These are phyloP conservation scores for Letharia columbiana DNA, from an alignment of 495 filamentous ascomycete species.

Conservation along the genomic window DNA sequence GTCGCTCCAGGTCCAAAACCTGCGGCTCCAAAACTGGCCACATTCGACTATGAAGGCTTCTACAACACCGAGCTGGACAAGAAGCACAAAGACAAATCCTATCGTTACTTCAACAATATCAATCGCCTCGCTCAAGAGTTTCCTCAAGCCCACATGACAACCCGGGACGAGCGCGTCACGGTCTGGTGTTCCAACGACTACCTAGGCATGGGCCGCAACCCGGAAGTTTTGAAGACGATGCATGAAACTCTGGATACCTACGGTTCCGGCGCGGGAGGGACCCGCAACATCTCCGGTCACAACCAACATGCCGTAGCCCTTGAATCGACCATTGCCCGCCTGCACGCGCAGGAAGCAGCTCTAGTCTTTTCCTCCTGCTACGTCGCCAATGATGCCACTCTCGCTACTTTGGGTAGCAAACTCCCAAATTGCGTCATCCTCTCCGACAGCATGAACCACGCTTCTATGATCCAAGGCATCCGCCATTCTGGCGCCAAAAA, in stretches of 20 bases:
- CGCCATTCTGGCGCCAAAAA: constrained; percentile 94
- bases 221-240: constrained; percentile 79
- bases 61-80: constrained; percentile 84
- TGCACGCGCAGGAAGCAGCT: constrained; percentile 86
- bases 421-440: constrained; percentile 92
- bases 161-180: constrained; percentile 77
- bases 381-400: constrained; percentile 95
- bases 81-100: constrained; percentile 99
- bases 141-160: constrained; percentile 84
- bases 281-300: constrained; percentile 94
- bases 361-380: constrained; percentile 96
- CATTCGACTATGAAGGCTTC: constrained; percentile 86
- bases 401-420: constrained; percentile 92
- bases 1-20: constrained; percentile 35
- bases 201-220: constrained; percentile 92
- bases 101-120: constrained; percentile 99
- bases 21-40: constrained; percentile 39
- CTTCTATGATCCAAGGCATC: constrained; percentile 99
- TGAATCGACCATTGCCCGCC: constrained; percentile 74
- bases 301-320: constrained; percentile 87
- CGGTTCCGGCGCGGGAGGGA: constrained; percentile 90
- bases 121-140: constrained; percentile 96
- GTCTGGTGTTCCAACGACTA: constrained; percentile 99
- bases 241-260: constrained; percentile 91
- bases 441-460: constrained; percentile 92